Evolutionary conservation across 2,329 filamentous ascomycete genomes (phyloP), one percentile per base, ranked within the genome.

Genomic region (Ophiocordyceps robertsii): DNA sequence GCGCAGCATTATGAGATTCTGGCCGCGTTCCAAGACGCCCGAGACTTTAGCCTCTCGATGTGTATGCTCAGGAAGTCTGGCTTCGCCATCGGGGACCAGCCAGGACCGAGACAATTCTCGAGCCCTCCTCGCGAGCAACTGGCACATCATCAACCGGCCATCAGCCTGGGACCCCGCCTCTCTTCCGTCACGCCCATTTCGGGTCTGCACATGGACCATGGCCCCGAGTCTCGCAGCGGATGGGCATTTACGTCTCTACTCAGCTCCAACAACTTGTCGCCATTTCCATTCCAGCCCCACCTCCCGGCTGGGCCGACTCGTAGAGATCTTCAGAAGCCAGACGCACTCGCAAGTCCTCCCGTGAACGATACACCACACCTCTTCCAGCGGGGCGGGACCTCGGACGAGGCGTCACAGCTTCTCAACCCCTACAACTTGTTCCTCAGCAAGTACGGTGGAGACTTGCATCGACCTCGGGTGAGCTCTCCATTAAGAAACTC

Each of bases 1-100:
- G 43, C 48, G 5, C 53, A 53, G n/a, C 39, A 44, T 2, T 54
- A 57, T 29, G 49, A 48, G 5, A 40, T 62, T 11, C 36, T 51
- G 5, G 49, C 47, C 10, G 49, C 52, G 17, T 62, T 65, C 36
- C 49, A 53, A 9, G 49, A 58, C 9, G 46, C 40, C 5, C 51
- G 60, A 41, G 59, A 64, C 39, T 62, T 64, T 31, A 52, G 46
- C 21, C 42, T 63, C 14, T 46, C 56, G 2, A 49, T 57, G 5
- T 61, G 51, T 38, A 51, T 60, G 40, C 49, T 65, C 1, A 50
- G 56, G 30, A 59, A 54, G 40, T 48, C 53, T 12, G 56, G 57
- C 9, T 59, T 65, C 30, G 27, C 16, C 6, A 45, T 60, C 32
- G 46, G 47, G 29, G 48, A 55, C 4, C 31, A 36, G 31, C 14